Base-by-base conservation (phyloP, 2,329 filamentous ascomycete genomes). In the Epichloe typhina region DNA sequence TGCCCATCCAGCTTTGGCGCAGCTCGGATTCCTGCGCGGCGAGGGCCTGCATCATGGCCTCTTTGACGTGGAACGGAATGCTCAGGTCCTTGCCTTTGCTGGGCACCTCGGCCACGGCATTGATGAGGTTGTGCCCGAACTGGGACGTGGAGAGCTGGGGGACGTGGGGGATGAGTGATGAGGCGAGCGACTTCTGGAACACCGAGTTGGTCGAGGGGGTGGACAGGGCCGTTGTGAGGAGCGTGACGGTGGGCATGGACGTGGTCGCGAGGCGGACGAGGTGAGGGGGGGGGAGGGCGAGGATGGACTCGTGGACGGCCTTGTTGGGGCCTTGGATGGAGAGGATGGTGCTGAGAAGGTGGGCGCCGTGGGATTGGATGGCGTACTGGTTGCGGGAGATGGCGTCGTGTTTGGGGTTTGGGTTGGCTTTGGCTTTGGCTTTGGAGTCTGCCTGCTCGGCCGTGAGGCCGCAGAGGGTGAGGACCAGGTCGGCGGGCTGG, bases 301-400 rank as follows among this genome's bases (percentile, higher is more conserved):
- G 69, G 23, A 93, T 67, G n/a, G 84, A 79, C 15, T 82, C 77
- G 62, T 93, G 87, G 35, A 95, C 77, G 11, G 90, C 75, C 47
- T 79, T 79, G 51, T 79, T 76, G 2, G 90, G 72, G 0, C 88
- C 88, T 0, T 86, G 79, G 26, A 88, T 83, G 7, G 78, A 70
- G 47, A 97, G 79, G 72, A 98, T 84, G 4, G 85, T 72, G 54
- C 93, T 83, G 8, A 86, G 83, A 31, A 98, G 76, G 45, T 95
- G 76, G 19, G 87, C 88, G 53, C 85, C 88, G 69, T 98, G 90
- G 3, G 73, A 74, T 36, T 74, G 66, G 21, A 78, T 65, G 33
- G 74, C 72, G 33, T 72, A 66, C 50, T 63, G 88, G 66, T 73
- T 88, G 80, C 69, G 79, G 58, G 12, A 15, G 35, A 37, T 12